Conservation (phyloP, 805 yeast genomes). For the Wickerhamomyces rabaulensis region DNA sequence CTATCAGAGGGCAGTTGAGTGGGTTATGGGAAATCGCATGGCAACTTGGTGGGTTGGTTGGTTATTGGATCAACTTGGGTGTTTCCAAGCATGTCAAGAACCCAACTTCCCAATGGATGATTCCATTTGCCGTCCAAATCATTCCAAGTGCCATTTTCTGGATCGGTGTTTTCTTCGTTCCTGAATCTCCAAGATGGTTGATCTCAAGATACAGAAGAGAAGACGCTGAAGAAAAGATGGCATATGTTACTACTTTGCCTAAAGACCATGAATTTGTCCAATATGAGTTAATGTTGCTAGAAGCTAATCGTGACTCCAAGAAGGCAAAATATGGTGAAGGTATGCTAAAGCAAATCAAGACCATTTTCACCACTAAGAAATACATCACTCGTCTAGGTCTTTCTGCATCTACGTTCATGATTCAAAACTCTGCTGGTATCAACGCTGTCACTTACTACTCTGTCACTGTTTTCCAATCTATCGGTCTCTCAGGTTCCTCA, state of each 20-base stretch:
- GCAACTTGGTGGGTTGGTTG: slow-evolving; percentile 43
- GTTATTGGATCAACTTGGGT: slow-evolving; percentile 48
- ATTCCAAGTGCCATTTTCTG: slow-evolving; percentile 40
- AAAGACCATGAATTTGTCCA: slow-evolving; percentile 34
- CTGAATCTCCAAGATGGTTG: slow-evolving; percentile 44
- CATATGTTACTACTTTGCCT: slow-evolving; percentile 34
- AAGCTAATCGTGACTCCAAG: slow-evolving; percentile 22
- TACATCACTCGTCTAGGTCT: slow-evolving; percentile 32
- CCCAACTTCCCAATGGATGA: slow-evolving; percentile 35
- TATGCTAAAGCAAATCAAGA: slow-evolving; percentile 34
- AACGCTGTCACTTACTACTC: slow-evolving; percentile 49
- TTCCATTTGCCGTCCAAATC: slow-evolving; percentile 42
- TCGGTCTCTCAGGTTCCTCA: slow-evolving; percentile 41
- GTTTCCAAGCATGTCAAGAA: slow-evolving; percentile 30
- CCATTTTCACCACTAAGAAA: slow-evolving; percentile 27
- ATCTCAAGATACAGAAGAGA: slow-evolving; percentile 31
- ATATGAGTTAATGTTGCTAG: slow-evolving; percentile 33
- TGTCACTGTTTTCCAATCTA: slow-evolving; percentile 41
- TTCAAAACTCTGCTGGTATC: slow-evolving; percentile 45
- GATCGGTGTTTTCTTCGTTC: slow-evolving; percentile 33
- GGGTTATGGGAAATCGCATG: slow-evolving; percentile 43
- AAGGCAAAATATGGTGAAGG: slow-evolving; percentile 29
- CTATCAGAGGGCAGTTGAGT: slow-evolving; percentile 39
- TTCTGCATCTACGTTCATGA: slow-evolving; percentile 34
- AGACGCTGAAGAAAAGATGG: slow-evolving; percentile 31